Evolutionary conservation across 2,329 filamentous ascomycete species (phyloP).

Genomic region (Aspergillus persii): DNA sequence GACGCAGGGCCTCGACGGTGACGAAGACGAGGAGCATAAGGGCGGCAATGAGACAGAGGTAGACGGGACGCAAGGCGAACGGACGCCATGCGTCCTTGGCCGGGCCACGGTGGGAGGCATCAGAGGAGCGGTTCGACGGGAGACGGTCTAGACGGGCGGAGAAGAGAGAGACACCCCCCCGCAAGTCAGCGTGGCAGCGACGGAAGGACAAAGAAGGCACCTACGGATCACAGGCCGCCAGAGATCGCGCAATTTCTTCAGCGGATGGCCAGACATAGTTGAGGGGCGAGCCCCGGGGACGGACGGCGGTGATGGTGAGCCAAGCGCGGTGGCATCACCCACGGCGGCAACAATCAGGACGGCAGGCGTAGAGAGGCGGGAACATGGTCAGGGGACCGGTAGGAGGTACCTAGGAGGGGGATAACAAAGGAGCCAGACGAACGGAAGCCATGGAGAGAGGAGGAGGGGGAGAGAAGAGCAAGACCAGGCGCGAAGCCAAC

Average conservation of each 20-base stretch:
- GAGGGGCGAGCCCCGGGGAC: conserved; percentile 15
- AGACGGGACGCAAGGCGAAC: conserved; percentile 31
- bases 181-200: neutral
- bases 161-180: neutral
- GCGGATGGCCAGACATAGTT: conserved; percentile 17
- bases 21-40: conserved; percentile 27
- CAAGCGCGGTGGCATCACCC: conserved; percentile 1
- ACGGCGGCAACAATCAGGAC: neutral
- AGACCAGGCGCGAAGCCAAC: neutral
- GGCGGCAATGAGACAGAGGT: conserved; percentile 22
- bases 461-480: neutral
- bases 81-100: conserved; percentile 29
- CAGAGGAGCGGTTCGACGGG: neutral
- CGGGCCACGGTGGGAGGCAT: neutral
- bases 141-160: neutral
- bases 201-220: neutral
- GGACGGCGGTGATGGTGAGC: neutral
- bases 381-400: neutral
- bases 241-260: conserved; percentile 13
- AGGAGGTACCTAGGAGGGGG: neutral
- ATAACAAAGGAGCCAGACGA: neutral
- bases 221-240: conserved; percentile 15
- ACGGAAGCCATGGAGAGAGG: neutral
- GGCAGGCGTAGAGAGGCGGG: neutral
- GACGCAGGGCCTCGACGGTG: conserved; percentile 28